Evolutionary conservation across 1,284 basidiomycete species (phyloP).

Genomic region (Malassezia psittaci): DNA sequence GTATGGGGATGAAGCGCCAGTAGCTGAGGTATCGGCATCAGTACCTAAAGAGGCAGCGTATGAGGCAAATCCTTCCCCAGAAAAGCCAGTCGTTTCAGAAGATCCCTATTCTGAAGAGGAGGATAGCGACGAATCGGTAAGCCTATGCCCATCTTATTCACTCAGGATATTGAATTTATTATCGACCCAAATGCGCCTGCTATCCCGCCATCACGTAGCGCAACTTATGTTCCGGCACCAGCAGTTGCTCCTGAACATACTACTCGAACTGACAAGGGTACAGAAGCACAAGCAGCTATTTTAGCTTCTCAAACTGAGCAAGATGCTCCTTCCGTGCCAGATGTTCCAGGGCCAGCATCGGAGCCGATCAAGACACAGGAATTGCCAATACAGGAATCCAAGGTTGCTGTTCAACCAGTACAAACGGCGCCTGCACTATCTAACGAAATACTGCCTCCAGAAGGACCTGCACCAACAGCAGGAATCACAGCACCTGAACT

Average conservation of each 20-base stretch:
- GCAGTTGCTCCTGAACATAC: not conserved
- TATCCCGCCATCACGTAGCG: constrained; percentile 26
- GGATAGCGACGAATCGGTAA: constrained; percentile 45
- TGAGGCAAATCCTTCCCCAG: not conserved
- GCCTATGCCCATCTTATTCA: not conserved
- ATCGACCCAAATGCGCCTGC: constrained; percentile 38
- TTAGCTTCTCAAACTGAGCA: not conserved
- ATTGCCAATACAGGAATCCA: not conserved
- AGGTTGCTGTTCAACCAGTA: no score
- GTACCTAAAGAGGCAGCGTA: constrained; percentile 29
- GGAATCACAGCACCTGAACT: constrained; percentile 30
- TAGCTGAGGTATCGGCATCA: not conserved
- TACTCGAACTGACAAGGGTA: no score
- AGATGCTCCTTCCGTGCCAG: not conserved
- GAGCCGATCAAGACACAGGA: not conserved
- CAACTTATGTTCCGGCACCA: constrained; percentile 14
- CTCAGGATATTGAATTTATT: constrained; percentile 48
- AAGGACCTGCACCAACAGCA: constrained; percentile 37
- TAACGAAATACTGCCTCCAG: constrained; percentile 6
- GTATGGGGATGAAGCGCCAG: constrained; percentile 19
- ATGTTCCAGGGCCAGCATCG: not conserved
- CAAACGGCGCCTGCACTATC: no score
- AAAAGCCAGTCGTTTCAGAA: not conserved
- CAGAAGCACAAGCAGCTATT: no score
- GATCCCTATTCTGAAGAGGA: constrained; percentile 26